Evolutionary conservation across 2,329 filamentous ascomycete genomes (phyloP), one percentile per base, ranked within the genome.

Genomic region (Sporothrix schenckii): DNA sequence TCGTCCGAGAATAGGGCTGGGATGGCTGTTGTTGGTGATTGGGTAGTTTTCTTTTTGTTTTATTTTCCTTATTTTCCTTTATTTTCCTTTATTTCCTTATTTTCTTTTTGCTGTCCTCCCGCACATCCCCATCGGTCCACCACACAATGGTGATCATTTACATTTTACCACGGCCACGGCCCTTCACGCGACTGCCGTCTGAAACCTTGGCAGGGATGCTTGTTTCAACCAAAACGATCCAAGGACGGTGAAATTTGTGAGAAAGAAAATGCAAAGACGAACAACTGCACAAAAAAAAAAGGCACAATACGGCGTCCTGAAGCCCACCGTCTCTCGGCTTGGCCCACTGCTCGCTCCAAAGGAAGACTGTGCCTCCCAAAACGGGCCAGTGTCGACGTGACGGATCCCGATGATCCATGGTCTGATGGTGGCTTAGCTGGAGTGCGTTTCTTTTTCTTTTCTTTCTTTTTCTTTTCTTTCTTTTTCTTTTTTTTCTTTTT

Each of bases 61-160:
- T 44, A 1, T 6, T 44, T 44, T 47, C 16, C 11, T 47, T 47
- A 4, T 47, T 14, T 16, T 24, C 24, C 24, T 24, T 47, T 47
- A 10, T 14, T 14, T 16, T 24, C 24, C 24, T 24, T 47, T 47
- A 10, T 14, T 14, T 47, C 13, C 41, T 44, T 47, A 1, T 13
- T 14, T 47, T n/a, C n/a, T 9, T 1, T n/a, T 50, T 50, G 7
- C 2, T 50, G 16, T 7, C n/a, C n/a, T 27, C 39, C n/a, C 58
- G 58, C 58, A 61, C 58, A 61, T 60, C 58, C 58, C 58, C 58
- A 61, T 61, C 56, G 56, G 56, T 19, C 56, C 34, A 21, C 39
- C 54, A 16, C 30, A 58, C 30, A 58, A 54, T 11, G 11, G 52
- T 4, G 21, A 30, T 24, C 11, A 13, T 11, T 9, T 3, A 41